A percentile compares a stretch with the other conserved stretches of the same genome.
phyloP scores from a whole-genome alignment of 2,329 filamentous ascomycete species.

The Uncinocarpus reesii region DNA sequence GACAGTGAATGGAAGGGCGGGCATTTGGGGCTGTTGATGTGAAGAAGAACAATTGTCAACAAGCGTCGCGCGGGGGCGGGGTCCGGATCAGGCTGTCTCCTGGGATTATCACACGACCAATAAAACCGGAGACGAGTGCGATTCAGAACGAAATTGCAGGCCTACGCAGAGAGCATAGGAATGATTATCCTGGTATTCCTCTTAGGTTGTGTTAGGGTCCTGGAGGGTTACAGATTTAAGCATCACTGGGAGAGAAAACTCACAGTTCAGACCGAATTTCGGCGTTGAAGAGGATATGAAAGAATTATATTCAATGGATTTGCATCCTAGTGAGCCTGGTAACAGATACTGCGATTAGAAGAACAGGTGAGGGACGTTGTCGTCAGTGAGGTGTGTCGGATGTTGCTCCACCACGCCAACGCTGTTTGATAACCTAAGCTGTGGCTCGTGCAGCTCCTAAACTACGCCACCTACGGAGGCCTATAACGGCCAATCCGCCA shows the following conservation, averaged over 20 bases:
- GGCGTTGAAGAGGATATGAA: background rate
- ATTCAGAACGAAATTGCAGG: background rate
- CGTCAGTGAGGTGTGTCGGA: background rate
- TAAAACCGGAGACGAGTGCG: background rate
- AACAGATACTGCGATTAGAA: background rate
- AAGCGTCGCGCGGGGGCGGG: slow-evolving; percentile 1
- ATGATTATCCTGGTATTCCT: background rate
- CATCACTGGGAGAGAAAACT: background rate
- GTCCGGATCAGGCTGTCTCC: background rate
- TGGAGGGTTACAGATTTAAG: background rate
- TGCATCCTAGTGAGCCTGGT: background rate
- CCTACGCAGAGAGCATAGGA: background rate
- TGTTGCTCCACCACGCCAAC: slow-evolving; percentile 1
- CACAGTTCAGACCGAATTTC: background rate
- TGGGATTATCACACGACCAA: background rate
- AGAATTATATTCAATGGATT: background rate
- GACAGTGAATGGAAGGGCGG: slow-evolving; percentile 71
- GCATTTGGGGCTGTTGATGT: slow-evolving; percentile 46
- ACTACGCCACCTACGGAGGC: slow-evolving; percentile 9
- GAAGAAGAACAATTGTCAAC: slow-evolving; percentile 18
- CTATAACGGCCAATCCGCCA: too few species aligned
- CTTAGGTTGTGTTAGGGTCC: background rate
- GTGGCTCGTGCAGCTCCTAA: slow-evolving; percentile 1
- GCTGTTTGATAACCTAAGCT: background rate
- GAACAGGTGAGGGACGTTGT: background rate